phyloP scores from a whole-genome alignment of 495 filamentous ascomycete genomes.

The Aspergillus nidulans region DNA sequence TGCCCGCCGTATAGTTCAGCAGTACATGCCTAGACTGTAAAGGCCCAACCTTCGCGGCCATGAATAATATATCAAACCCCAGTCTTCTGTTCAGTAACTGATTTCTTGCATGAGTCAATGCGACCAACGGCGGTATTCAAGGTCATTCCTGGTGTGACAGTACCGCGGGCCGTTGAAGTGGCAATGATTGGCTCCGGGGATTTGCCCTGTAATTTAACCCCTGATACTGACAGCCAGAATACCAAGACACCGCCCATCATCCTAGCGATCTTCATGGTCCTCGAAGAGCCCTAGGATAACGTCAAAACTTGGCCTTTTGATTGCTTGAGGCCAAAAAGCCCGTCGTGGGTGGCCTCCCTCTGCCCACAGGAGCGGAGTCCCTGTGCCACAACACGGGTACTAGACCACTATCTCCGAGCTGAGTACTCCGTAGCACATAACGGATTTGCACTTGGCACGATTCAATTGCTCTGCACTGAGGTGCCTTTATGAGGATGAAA shows the following conservation, averaged over 20 bases:
- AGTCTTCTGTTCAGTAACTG: background rate
- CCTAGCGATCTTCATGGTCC: background rate
- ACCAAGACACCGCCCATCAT: conserved; percentile 1
- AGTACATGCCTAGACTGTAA: background rate
- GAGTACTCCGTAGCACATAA: conserved; percentile 1
- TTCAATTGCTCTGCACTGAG: background rate
- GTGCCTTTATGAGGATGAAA: background rate
- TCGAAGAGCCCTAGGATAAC: background rate
- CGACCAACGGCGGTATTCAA: conserved; percentile 4
- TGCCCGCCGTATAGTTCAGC: background rate
- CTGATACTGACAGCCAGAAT: conserved; percentile 9
- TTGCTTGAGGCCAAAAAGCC: background rate
- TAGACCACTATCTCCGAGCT: background rate
- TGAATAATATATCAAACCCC: background rate
- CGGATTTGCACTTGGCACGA: background rate
- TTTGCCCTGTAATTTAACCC: conserved; percentile 13
- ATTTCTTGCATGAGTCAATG: background rate
- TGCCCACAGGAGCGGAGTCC: background rate
- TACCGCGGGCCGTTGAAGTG: conserved; percentile 6
- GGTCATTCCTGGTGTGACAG: background rate
- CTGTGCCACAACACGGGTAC: background rate
- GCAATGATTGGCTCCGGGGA: conserved; percentile 4
- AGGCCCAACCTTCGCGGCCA: no score
- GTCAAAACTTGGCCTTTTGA: background rate
- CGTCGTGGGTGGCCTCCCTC: background rate